phyloP scores from a whole-genome alignment of 176 grass and related monocot genomes.

The Neostapfia colusana region DNA sequence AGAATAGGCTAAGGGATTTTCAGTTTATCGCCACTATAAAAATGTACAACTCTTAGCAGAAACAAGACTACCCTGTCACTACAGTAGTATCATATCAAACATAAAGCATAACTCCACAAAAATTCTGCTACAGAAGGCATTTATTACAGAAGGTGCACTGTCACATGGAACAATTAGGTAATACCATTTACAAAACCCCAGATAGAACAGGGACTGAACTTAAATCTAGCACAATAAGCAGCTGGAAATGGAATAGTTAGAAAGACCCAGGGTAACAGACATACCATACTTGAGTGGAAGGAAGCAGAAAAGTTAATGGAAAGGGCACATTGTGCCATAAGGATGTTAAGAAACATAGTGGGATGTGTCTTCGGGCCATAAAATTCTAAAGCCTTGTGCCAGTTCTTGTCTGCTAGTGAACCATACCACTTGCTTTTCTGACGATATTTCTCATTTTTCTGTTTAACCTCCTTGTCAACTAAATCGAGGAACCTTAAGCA shows the following conservation, averaged over 20 bases:
- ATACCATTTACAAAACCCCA: slow-evolving; percentile 11
- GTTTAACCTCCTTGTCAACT: slow-evolving; percentile 66
- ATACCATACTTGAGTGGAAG: slow-evolving; percentile 69
- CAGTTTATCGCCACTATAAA: background rate
- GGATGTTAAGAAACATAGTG: slow-evolving; percentile 87
- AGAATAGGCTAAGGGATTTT: background rate
- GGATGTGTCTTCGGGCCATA: slow-evolving; percentile 87
- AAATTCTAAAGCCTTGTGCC: slow-evolving; percentile 73
- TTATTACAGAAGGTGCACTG: background rate
- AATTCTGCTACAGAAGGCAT: background rate
- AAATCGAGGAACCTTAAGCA: slow-evolving; percentile 90
- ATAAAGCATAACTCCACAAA: slow-evolving; percentile 2
- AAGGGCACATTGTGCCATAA: slow-evolving; percentile 79
- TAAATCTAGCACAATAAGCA: slow-evolving; percentile 27
- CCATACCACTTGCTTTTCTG: slow-evolving; percentile 89
- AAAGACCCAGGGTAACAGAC: slow-evolving; percentile 23
- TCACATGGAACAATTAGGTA: background rate
- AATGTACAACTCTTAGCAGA: background rate
- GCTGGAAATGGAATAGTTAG: background rate
- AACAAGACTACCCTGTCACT: slow-evolving; percentile 9
- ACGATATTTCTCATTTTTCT: slow-evolving; percentile 69
- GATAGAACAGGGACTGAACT: background rate
- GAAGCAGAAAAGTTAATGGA: slow-evolving; percentile 50
- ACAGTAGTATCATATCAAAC: background rate
- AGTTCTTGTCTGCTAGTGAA: slow-evolving; percentile 86